A percentile compares a stretch with the other conserved stretches of the same genome.
phyloP scores from a whole-genome alignment of 805 yeast genomes.

The Hanseniaspora meyeri region DNA sequence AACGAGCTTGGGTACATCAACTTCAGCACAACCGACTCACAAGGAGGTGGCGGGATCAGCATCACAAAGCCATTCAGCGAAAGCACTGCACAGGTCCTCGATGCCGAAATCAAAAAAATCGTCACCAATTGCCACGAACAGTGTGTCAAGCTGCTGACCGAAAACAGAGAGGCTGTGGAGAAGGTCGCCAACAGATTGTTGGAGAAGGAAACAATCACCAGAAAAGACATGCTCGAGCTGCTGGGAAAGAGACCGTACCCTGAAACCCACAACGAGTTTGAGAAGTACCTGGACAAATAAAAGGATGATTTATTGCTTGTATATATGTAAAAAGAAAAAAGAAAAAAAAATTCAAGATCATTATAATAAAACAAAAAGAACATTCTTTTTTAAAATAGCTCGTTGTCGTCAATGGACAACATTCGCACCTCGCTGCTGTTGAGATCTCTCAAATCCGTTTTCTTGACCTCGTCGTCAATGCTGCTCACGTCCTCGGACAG shows the following conservation, averaged over 20 bases:
- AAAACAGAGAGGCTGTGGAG: slow-evolving; percentile 64
- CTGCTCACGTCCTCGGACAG: slow-evolving; percentile 32
- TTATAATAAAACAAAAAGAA: background rate
- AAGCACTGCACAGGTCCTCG: slow-evolving; percentile 69
- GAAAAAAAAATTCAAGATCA: no score
- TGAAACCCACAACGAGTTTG: slow-evolving; percentile 83
- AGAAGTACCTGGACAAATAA: slow-evolving; percentile 54
- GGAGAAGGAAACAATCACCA: slow-evolving; percentile 75
- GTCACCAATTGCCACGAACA: slow-evolving; percentile 61
- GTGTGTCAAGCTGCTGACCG: slow-evolving; percentile 56
- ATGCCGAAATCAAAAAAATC: slow-evolving; percentile 67
- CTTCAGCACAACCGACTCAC: slow-evolving; percentile 55
- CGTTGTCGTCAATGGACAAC: slow-evolving; percentile 7
- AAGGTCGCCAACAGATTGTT: slow-evolving; percentile 78
- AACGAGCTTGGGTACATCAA: slow-evolving; percentile 71
- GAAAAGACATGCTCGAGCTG: slow-evolving; percentile 84
- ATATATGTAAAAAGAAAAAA: background rate
- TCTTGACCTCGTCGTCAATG: slow-evolving; percentile 27
- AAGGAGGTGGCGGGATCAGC: slow-evolving; percentile 44
- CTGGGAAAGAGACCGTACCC: slow-evolving; percentile 88
- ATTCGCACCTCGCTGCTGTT: background rate
- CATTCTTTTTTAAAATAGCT: background rate
- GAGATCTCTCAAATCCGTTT: background rate
- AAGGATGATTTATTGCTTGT: background rate
- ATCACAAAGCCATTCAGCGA: slow-evolving; percentile 83